Base-by-base conservation (phyloP, 306 rosid genomes). In the Hylodesmum podocarpum region DNA sequence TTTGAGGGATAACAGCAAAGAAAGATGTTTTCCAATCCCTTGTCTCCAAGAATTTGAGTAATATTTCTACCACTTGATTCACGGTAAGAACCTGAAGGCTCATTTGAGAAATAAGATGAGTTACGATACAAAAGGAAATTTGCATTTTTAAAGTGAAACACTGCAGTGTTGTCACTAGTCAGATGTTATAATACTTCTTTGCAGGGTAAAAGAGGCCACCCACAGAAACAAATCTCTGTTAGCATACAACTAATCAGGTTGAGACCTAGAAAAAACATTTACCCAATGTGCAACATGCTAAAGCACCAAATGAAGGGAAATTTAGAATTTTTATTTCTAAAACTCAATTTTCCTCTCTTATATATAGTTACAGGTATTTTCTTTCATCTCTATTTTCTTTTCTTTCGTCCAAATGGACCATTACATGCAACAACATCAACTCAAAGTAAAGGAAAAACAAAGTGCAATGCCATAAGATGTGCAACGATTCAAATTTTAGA, bases 1-100 rank as follows among this genome's bases (percentile, higher is more conserved):
- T 87, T 64, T 84, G 97, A 47, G 99, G 97, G 78, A 95, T 88
- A 61, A 92, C 99, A 19, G 85, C 82, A 69, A 92, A 92, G 85
- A 95, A 89, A 43, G 97, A 85, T 46, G 83, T 80, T 77, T 85
- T 87, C 97, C 97, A 95, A 67, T 95, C 97, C 78, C 62, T 88
- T 25, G 96, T 92, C 85, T 90, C 99, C 72, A 89, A 41, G 58
- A 79, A 90, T 86, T 89, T 92, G 73, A 84, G 83, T 8, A 85
- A 37, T 85, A 85, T 85, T 78, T 85, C 88, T 2, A 82, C 72
- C 76, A 89, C 99, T 92, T 95, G 99, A 87, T 95, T 95, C 84
- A 92, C 97, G 8, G 97, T 90, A 33, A 92, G 97, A 8, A 95
- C 97, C 97, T 92, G 91, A 83, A 79, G 65, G 50, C 51, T 65